Evolutionary conservation across 768 basidiomycete species (phyloP).

Genomic region (Boletus reticulatus): DNA sequence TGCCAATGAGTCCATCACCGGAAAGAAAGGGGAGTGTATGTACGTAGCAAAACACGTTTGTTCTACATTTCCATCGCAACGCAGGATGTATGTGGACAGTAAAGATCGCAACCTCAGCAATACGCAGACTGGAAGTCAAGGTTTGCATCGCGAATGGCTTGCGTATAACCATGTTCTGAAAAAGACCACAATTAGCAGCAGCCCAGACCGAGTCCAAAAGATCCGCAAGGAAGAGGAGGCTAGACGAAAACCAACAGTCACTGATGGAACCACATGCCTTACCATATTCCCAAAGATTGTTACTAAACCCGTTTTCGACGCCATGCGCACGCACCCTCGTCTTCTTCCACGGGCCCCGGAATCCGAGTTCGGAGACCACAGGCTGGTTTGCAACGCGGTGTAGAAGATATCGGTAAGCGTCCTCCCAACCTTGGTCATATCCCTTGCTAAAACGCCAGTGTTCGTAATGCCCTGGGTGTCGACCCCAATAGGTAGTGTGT

Average conservation of each 20-base stretch:
- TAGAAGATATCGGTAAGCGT: constrained; percentile 56
- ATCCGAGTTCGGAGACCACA: constrained; percentile 58
- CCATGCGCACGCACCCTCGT: constrained; percentile 45
- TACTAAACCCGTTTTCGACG: constrained; percentile 34
- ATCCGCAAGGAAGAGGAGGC: neutral
- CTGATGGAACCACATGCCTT: constrained; percentile 8
- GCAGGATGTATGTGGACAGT: neutral
- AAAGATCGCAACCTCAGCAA: constrained; percentile 24
- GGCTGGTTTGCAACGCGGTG: constrained; percentile 15
- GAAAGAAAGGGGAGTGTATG: neutral
- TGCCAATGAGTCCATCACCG: neutral
- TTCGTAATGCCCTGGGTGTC: constrained; percentile 56
- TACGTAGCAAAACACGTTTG: neutral
- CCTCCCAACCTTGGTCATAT: constrained; percentile 70
- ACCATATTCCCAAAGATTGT: constrained; percentile 69
- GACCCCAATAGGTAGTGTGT: constrained; percentile 43
- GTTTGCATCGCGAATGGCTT: constrained; percentile 48
- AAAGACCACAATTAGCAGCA: neutral
- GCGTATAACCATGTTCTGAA: constrained; percentile 60
- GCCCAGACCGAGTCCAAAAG: neutral
- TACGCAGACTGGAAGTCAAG: constrained; percentile 35
- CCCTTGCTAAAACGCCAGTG: constrained; percentile 69
- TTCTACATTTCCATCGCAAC: neutral
- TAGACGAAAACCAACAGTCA: neutral
- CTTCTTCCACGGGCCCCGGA: constrained; percentile 57